phyloP scores from a whole-genome alignment of 257 asterid species.

The Solanum microdontum region DNA sequence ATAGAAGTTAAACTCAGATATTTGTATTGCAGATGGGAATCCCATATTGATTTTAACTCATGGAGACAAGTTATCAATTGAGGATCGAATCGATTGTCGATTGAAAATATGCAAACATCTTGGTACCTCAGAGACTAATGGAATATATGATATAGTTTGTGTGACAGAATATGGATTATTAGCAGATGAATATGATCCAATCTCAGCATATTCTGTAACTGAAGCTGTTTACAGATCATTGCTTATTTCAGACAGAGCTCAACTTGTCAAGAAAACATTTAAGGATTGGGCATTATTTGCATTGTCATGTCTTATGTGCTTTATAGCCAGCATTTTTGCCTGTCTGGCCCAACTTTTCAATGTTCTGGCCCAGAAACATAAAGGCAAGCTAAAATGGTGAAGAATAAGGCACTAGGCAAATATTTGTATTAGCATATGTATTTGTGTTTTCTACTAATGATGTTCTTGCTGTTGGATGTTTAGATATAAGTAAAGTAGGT shows the following conservation, averaged over 20 bases:
- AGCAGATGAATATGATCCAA: constrained; percentile 14
- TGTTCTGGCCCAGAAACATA: constrained; percentile 2
- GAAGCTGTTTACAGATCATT: constrained; percentile 21
- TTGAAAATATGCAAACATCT: constrained; percentile 14
- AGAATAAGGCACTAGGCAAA: background rate
- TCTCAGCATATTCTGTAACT: constrained; percentile 11
- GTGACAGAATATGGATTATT: constrained; percentile 16
- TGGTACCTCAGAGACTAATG: constrained; percentile 9
- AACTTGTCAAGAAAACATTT: constrained; percentile 8
- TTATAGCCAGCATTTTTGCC: constrained; percentile 4
- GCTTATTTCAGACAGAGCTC: constrained; percentile 13
- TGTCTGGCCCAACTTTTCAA: constrained; percentile 10
- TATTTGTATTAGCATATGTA: background rate
- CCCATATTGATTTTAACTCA: constrained; percentile 15
- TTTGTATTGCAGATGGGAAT: constrained; percentile 8
- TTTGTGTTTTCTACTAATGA: background rate
- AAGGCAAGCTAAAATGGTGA: constrained; percentile 6
- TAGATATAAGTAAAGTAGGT: background rate
- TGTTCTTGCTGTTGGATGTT: background rate
- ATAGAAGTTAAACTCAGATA: background rate
- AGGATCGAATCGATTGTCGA: constrained; percentile 12
- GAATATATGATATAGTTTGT: constrained; percentile 16
- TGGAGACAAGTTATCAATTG: constrained; percentile 18
- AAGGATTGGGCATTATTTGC: constrained; percentile 3
- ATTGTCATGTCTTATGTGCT: constrained; percentile 4